Base-by-base conservation (phyloP, 805 yeast species). In the Wickerhamomyces subpelliculosus region DNA sequence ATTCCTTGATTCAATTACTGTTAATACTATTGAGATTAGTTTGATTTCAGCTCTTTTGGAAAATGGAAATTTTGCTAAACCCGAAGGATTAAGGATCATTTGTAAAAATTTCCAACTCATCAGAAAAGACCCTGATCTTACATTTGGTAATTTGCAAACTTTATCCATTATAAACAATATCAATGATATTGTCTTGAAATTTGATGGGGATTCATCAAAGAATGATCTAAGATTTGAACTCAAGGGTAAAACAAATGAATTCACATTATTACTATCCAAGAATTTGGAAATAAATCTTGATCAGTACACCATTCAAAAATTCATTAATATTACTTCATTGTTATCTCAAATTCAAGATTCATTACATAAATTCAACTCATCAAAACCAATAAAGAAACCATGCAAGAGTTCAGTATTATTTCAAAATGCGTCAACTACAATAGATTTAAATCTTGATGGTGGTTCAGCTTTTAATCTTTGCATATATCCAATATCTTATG, bases 141-240 rank as follows among this genome's bases (percentile, higher is more conserved):
- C 66, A 2, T 70, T 66, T 43, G 86, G 85, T 2, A 73, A 74
- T 1, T 42, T 77, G 2, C 61, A 66, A 32, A 48, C 44, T 0
- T 41, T 73, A n/a, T 40, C 48, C 1, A 40, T 67, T 5, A 14
- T 57, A 4, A 40, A 60, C 17, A 45, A 41, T 18, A 41, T 53
- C 19, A 50, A 55, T 11, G 35, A 41, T 1, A n/a, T 42, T 6
- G 36, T 57, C 21, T 48, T 50, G 5, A 36, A 42, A 23, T 61
- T 72, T 40, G 54, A 50, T 20, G 49, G 54, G n/a, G 44, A 49
- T 20, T 32, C 53, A 13, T 41, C 48, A 1, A 67, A 66, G 29
- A 70, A 72, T 7, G 85, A 79, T 45, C 34, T 79, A 3, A 51
- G 80, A 25, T 73, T 78, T 51, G 84, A 79, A 49, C 40, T 67